These are phyloP conservation scores for Cydonia oblonga DNA, from an alignment of 331 rosid species.

Conservation along the genomic window DNA sequence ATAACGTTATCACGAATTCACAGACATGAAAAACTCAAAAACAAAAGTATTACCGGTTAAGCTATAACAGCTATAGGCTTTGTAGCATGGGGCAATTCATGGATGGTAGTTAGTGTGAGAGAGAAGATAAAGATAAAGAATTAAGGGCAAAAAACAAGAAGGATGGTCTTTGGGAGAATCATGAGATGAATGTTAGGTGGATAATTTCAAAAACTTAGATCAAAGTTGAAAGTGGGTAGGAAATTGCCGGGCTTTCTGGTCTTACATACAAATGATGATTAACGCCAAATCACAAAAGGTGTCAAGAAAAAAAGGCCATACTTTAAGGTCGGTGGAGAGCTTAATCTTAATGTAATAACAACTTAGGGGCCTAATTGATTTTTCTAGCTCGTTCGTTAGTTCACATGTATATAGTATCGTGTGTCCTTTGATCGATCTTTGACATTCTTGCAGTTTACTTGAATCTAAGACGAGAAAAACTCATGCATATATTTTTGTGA, in stretches of 20 bases:
- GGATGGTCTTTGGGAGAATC: not conserved
- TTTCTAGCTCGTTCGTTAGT: not conserved
- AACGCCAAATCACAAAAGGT: not conserved
- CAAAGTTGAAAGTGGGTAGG: constrained; percentile 14
- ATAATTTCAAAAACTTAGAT: not conserved
- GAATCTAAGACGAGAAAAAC: not conserved
- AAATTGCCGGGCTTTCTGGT: not conserved
- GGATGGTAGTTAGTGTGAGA: constrained; percentile 15
- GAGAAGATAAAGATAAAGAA: constrained; percentile 4
- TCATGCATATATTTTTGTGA: too few species aligned
- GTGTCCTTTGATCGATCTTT: rapidly evolving
- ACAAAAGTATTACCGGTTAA: too few species aligned
- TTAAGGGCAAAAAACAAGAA: not conserved
- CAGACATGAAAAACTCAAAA: not conserved
- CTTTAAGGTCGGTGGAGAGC: too few species aligned
- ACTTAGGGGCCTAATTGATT: too few species aligned
- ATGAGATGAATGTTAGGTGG: constrained; percentile 1
- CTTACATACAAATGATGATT: not conserved
- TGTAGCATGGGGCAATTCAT: not conserved
- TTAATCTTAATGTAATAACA: too few species aligned
- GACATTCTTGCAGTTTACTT: not conserved
- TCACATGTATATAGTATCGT: not conserved
- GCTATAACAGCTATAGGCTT: not conserved
- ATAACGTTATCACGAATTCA: not conserved
- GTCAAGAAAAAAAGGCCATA: not conserved